phyloP scores from a whole-genome alignment of 495 filamentous ascomycete species.

The Neurospora sublineolata region DNA sequence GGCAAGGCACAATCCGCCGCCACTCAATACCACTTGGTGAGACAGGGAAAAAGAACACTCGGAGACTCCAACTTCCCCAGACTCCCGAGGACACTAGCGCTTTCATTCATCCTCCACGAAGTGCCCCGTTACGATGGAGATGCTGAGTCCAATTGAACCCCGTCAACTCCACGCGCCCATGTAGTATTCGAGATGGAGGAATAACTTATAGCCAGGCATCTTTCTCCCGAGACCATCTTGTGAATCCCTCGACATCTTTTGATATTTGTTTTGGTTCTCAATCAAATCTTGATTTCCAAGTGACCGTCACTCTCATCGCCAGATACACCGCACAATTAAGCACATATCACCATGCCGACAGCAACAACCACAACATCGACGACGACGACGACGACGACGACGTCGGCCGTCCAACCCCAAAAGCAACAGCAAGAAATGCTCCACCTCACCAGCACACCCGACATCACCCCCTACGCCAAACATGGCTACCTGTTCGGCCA shows the following conservation, averaged over 20 bases:
- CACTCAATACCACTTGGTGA: not conserved
- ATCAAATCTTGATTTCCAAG: not conserved
- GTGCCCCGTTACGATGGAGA: not conserved
- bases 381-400: not conserved
- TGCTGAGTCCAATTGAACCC: not conserved
- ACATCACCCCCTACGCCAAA: slow-evolving; percentile 28
- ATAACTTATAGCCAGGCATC: not conserved
- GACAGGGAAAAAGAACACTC: not conserved
- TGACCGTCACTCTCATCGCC: not conserved
- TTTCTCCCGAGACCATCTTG: not conserved
- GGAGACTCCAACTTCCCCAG: not conserved
- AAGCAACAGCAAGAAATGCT: not conserved
- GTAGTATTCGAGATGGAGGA: not conserved
- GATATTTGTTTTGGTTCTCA: not conserved
- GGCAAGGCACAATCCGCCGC: not conserved
- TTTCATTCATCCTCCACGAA: not conserved
- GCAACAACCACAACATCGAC: not conserved
- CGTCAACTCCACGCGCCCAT: not conserved
- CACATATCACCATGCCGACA: not conserved
- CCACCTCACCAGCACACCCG: not conserved
- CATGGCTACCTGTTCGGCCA: slow-evolving; percentile 46
- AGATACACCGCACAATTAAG: not conserved
- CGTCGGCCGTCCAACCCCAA: not conserved
- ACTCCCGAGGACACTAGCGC: not conserved
- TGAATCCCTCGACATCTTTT: not conserved